phyloP scores from a whole-genome alignment of 768 basidiomycete genomes.

The Psilocybe azurescens region DNA sequence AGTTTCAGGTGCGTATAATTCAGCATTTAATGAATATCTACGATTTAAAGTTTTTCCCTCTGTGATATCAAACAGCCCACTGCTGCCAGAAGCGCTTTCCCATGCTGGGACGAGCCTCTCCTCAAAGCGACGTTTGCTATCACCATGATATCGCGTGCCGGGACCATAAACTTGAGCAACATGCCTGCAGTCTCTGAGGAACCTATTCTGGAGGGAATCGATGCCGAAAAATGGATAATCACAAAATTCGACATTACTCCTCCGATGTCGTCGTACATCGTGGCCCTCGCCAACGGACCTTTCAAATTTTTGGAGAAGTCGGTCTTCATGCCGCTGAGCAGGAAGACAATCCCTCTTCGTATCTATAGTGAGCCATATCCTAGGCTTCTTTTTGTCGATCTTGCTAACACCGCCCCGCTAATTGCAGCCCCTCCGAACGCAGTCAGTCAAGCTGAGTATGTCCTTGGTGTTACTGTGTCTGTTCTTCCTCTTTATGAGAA shows the following conservation, averaged over 20 bases:
- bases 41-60: background rate
- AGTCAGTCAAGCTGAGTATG: slow-evolving; percentile 84
- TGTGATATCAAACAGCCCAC: slow-evolving; percentile 61
- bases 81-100: slow-evolving; percentile 81
- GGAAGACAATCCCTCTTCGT: slow-evolving; percentile 80
- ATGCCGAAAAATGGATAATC: slow-evolving; percentile 71
- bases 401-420: background rate
- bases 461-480: slow-evolving; percentile 82
- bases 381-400: background rate
- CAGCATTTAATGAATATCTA: background rate
- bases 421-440: slow-evolving; percentile 74
- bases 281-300: slow-evolving; percentile 84
- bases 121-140: slow-evolving; percentile 85
- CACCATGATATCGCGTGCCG: slow-evolving; percentile 76
- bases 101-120: slow-evolving; percentile 93
- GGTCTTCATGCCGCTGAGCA: slow-evolving; percentile 80
- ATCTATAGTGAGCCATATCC: slow-evolving; percentile 66
- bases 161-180: slow-evolving; percentile 84
- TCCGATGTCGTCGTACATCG: slow-evolving; percentile 87
- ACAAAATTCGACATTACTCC: slow-evolving; percentile 85
- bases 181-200: slow-evolving; percentile 79
- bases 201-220: slow-evolving; percentile 38
- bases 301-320: slow-evolving; percentile 78
- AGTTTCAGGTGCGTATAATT: slow-evolving; percentile 69
- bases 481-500: slow-evolving; percentile 90